A percentile compares a stretch with the other conserved stretches of the same genome.
Conservation (phyloP, 257 asterid species). For the Forsythia viridissima region DNA sequence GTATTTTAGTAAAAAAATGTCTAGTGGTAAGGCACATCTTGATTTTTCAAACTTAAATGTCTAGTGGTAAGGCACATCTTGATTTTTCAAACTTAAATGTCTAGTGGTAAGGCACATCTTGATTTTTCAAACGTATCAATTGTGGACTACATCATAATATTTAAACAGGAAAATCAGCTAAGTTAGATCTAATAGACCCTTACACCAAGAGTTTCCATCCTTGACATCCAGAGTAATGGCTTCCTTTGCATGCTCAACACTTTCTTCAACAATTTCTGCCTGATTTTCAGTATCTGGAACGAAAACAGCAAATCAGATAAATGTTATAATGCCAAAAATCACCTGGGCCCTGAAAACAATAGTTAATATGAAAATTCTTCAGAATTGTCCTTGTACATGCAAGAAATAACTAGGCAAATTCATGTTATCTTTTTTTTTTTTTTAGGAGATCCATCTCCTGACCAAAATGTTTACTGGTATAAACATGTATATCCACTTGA, state of each 20-base stretch:
- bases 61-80: no score
- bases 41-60: neutral
- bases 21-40: neutral
- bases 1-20: neutral
- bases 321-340: conserved; percentile 10
- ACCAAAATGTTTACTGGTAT: neutral
- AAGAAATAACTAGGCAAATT: neutral
- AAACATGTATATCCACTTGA: neutral
- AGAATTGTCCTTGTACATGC: neutral
- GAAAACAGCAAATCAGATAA: conserved; percentile 27
- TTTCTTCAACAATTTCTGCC: conserved; percentile 74
- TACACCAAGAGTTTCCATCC: conserved; percentile 97
- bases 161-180: neutral
- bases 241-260: conserved; percentile 86
- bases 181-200: conserved; percentile 31
- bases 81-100: neutral
- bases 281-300: conserved; percentile 74
- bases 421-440: neutral
- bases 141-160: neutral
- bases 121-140: neutral
- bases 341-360: neutral
- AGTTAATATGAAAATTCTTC: neutral
- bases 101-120: neutral
- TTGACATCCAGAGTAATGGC: conserved; percentile 83
- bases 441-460: neutral